A percentile compares a stretch with the other conserved stretches of the same genome.
These are phyloP conservation scores for Bolboschoenoplectus hybrid DNA, from an alignment of 202 grass and related monocot genomes.

Conservation along the genomic window DNA sequence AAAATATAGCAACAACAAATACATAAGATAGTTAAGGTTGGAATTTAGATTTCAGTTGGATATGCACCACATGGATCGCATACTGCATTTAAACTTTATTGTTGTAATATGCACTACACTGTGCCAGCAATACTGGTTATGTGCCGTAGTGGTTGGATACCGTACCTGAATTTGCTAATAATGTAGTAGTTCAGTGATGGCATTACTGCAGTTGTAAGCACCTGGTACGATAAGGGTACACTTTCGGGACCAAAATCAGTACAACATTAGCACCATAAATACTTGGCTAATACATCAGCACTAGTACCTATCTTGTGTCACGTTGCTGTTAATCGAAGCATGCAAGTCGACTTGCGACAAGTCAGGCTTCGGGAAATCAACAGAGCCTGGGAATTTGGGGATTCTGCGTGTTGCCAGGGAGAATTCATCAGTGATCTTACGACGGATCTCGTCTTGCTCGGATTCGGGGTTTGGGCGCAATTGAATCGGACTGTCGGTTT, in stretches of 20 bases:
- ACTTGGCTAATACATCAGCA: background rate
- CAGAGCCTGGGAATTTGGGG: slow-evolving; percentile 74
- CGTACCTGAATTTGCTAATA: background rate
- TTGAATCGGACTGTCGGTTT: background rate
- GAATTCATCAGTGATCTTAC: slow-evolving; percentile 59
- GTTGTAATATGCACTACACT: background rate
- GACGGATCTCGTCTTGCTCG: slow-evolving; percentile 37
- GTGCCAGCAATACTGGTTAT: background rate
- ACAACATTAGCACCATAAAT: background rate
- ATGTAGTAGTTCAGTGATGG: background rate
- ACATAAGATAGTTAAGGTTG: background rate
- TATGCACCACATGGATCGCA: background rate
- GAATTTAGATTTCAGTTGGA: background rate
- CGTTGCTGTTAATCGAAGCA: background rate
- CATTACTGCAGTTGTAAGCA: background rate
- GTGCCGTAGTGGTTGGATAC: background rate
- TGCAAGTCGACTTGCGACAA: background rate
- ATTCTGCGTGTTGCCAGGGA: slow-evolving; percentile 62
- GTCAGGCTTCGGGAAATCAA: slow-evolving; percentile 46
- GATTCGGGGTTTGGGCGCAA: slow-evolving; percentile 16
- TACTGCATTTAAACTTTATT: no score
- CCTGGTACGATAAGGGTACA: background rate
- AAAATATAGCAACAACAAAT: background rate
- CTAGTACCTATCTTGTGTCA: slow-evolving; percentile 26
- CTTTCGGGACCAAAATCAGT: background rate